Base-by-base conservation (phyloP, 2,329 filamentous ascomycete species). In the Fusarium gaditjirri region DNA sequence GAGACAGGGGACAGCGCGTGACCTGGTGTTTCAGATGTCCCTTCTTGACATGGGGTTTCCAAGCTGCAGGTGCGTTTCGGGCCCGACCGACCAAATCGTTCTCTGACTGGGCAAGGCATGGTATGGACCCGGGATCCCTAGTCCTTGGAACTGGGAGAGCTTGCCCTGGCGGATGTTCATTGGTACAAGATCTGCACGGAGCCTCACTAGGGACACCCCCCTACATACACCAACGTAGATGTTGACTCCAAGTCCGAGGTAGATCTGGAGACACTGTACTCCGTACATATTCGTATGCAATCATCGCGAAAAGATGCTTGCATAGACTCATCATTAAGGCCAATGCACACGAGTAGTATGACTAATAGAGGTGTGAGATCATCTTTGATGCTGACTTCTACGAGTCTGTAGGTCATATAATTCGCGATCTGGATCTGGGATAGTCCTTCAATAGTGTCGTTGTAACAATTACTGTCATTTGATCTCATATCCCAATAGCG, bases 11-110 rank as follows among this genome's bases (percentile, higher is more conserved):
- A 39, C 44, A 59, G 54, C 38, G 59, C n/a, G 27, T 43, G 56
- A 19, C 25, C 59, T 66, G 65, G 36, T 41, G 69, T 72, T 72
- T 72, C 70, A 72, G 65, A 72, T 72, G 50, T 69, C 69, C 50
- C 56, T 36, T 70, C 58, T 59, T 17, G 53, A 70, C 70, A 72
- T 47, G 60, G 70, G 47, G 47, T 62, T 58, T 53, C 69, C 65
- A 72, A 57, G 49, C 68, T 65, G 68, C 50, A 74, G 68, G 68
- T 74, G 66, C 60, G 59, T 72, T 61, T 74, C 46, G 58, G 71
- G 33, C 52, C 44, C 42, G 68, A 63, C 58, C 61, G 47, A 39
- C 25, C 16, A 41, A 9, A 16, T 21, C 35, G 42, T 19, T 8
- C 38, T 61, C 29, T 74, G 42, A 72, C 70, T 74, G 71, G 71